Evolutionary conservation across 306 rosid species (phyloP).

Genomic region (Cucurbita maxima): DNA sequence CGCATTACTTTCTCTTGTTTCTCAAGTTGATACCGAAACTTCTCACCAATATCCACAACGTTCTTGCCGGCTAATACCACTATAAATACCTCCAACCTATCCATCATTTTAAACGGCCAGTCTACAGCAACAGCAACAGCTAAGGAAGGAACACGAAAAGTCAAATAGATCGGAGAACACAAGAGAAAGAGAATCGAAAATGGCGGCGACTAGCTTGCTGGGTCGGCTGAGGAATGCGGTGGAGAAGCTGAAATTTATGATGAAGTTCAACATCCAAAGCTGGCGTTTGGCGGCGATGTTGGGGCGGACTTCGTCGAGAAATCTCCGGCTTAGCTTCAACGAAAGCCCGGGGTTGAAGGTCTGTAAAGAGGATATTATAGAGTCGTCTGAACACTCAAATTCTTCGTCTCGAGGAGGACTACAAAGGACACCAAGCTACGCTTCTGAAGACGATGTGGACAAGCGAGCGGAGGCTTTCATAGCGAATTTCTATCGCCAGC

Average conservation of each 20-base stretch:
- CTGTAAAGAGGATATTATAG: conserved; percentile 5
- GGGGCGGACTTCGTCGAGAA: conserved; percentile 16
- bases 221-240: conserved; percentile 44
- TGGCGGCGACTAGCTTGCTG: conserved; percentile 18
- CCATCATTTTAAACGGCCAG: neutral
- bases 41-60: neutral
- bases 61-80: neutral
- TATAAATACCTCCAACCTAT: neutral
- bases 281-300: conserved; percentile 40
- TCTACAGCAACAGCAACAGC: neutral
- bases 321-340: conserved; percentile 27
- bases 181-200: neutral
- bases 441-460: conserved; percentile 60
- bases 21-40: neutral
- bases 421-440: conserved; percentile 42
- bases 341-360: conserved; percentile 38
- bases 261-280: conserved; percentile 28
- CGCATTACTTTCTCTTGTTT: neutral
- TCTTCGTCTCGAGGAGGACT: conserved; percentile 18
- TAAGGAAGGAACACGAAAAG: neutral
- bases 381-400: conserved; percentile 1
- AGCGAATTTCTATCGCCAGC: conserved; percentile 49
- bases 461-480: conserved; percentile 59
- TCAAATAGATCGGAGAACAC: neutral
- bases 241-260: conserved; percentile 32